Percentiles rank a stretch among this genome's conserved stretches.
phyloP scores from a whole-genome alignment of 768 basidiomycete species.

The Collybia sordida region DNA sequence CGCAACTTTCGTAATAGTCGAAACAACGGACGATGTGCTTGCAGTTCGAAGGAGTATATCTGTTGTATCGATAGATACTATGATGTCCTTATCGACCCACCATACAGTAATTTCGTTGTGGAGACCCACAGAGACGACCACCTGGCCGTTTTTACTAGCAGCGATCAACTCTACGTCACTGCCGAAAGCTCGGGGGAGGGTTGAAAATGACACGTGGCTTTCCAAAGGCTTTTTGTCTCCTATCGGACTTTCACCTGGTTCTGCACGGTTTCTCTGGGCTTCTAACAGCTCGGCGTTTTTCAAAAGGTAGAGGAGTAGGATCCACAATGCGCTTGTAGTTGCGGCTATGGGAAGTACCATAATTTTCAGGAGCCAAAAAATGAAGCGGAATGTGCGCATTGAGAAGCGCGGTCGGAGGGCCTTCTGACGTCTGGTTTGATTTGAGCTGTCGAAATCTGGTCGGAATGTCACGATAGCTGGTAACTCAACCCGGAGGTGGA shows the following conservation, averaged over 20 bases:
- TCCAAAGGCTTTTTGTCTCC: constrained; percentile 35
- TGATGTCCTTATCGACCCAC: constrained; percentile 43
- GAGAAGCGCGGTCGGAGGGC: constrained; percentile 40
- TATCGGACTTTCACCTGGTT: constrained; percentile 32
- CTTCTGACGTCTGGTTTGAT: constrained; percentile 17
- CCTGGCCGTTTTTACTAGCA: constrained; percentile 62
- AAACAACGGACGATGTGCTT: constrained; percentile 45
- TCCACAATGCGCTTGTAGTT: constrained; percentile 74
- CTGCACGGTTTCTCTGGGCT: constrained; percentile 69
- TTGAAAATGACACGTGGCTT: constrained; percentile 54
- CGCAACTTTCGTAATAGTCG: constrained; percentile 59
- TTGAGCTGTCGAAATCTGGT: constrained; percentile 31
- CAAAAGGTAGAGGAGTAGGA: constrained; percentile 78
- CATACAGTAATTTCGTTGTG: constrained; percentile 79
- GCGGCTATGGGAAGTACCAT: constrained; percentile 81
- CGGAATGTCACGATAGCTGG: constrained; percentile 74
- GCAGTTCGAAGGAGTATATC: constrained; percentile 50
- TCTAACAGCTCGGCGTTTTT: constrained; percentile 92
- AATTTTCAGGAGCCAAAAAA: constrained; percentile 79
- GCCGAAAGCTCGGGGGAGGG: constrained; percentile 77
- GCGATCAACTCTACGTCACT: constrained; percentile 85
- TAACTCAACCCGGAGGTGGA: constrained; percentile 80
- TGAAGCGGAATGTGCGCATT: constrained; percentile 49
- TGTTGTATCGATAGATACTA: constrained; percentile 49
- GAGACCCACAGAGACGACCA: constrained; percentile 70